Evolutionary conservation across 805 yeast genomes (phyloP).

Genomic region (Starmerella cellae): DNA sequence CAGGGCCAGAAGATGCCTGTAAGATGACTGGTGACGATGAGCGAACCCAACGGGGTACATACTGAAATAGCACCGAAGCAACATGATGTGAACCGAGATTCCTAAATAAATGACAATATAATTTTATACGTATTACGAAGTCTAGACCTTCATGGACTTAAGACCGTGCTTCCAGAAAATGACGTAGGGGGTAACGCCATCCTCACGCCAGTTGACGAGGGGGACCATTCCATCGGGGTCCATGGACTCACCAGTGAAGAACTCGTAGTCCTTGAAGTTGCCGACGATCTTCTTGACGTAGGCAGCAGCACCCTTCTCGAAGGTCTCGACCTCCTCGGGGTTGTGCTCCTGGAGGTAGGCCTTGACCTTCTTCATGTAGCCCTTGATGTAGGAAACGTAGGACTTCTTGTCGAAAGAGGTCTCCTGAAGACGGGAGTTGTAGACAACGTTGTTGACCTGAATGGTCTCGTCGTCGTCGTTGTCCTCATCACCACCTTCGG

Average conservation of each 20-base stretch:
- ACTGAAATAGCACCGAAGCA: background rate
- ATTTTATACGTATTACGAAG: background rate
- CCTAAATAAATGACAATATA: background rate
- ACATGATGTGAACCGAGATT: background rate
- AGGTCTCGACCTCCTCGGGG: constrained; percentile 77
- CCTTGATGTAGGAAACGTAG: constrained; percentile 90
- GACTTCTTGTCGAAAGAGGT: constrained; percentile 97
- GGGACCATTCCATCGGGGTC: constrained; percentile 99
- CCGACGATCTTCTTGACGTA: constrained; percentile 93
- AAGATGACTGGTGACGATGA: too few relatives aligned
- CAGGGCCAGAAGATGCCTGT: too few relatives aligned
- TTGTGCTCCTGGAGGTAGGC: constrained; percentile 72
- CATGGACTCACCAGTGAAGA: constrained; percentile 99
- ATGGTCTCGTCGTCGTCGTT: constrained; percentile 80
- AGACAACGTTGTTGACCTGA: constrained; percentile 93
- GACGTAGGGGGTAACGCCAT: constrained; percentile 94
- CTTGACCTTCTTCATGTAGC: constrained; percentile 96
- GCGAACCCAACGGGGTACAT: too few relatives aligned
- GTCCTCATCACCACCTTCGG: constrained; percentile 81
- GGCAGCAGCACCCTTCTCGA: constrained; percentile 94
- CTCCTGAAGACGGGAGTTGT: constrained; percentile 96
- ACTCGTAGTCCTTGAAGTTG: constrained; percentile 98
- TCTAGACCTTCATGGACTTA: constrained; percentile 75
- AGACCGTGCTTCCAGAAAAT: constrained; percentile 99
- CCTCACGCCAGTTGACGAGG: constrained; percentile 98